Evolutionary conservation across 1,284 basidiomycete genomes (phyloP), one percentile per base, ranked within the genome.

Genomic region (Tylopilus microsporus): DNA sequence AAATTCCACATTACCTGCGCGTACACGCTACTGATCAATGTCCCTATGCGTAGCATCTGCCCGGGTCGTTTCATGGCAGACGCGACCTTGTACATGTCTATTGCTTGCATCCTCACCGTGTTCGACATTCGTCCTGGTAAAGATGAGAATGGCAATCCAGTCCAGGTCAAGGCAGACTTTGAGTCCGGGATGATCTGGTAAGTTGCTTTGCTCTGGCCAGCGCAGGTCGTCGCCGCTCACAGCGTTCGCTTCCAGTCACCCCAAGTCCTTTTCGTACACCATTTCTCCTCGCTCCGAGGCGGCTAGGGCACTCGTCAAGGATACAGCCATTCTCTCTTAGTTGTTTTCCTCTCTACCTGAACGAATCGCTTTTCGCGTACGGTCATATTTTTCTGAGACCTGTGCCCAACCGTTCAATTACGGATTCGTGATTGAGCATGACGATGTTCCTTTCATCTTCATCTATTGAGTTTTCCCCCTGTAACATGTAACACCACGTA

Each of bases 31-130:
- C n/a, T 62, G 19, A 67, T 45, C 19, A 13, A 13, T 37, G 9
- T 25, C 3, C 42, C 25, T 25, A 25, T 25, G 25, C 25, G n/a
- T 32, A 77, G 80, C 34, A 74, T 77, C 19, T 82, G 80, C 60
- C 81, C 81, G 5, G 81, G 81, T 7, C 74, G 78, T 18, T 76
- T 75, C 63, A 73, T 79, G 67, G 81, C 77, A 9, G 78, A 79
- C 55, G 73, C 76, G 0, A 77, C 78, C 47, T 61, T 82, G 11
- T 82, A 78, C 77, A 76, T 82, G 39, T 76, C 78, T 1, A 73
- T 82, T n/a, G 81, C 77, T 15, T 78, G 73, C 49, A 76, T 82
- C n/a, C 69, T 81, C 58, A 69, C 72, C n/a, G 73, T 71, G 4
- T 81, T 80, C 56, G 64, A 77, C 48, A 76, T 81, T 48, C 58